Evolutionary conservation across 306 rosid genomes (phyloP).

Genomic region (Purshia tridentata): DNA sequence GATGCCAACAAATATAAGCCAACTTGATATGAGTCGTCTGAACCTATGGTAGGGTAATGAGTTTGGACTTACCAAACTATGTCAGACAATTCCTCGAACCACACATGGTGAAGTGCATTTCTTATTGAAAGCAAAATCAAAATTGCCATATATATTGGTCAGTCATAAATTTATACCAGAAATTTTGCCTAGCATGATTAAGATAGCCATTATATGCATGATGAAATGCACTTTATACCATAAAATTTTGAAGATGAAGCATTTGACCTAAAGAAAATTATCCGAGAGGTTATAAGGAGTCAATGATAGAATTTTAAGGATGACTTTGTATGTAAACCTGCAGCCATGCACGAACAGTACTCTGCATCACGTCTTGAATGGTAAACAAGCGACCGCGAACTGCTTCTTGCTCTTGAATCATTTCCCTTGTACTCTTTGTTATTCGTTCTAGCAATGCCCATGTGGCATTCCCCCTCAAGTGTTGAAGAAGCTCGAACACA

Average conservation of each 20-base stretch:
- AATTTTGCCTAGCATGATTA: neutral
- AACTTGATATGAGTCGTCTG: too few relatives aligned
- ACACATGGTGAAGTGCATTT: neutral
- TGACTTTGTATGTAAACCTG: conserved; percentile 42
- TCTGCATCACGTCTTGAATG: conserved; percentile 79
- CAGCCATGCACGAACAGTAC: conserved; percentile 66
- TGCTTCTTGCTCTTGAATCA: conserved; percentile 77
- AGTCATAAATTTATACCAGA: neutral
- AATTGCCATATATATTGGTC: neutral
- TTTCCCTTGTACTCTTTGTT: conserved; percentile 52
- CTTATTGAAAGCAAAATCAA: neutral
- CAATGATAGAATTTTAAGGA: neutral
- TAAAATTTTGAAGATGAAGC: conserved; percentile 6
- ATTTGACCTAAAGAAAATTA: neutral
- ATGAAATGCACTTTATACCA: neutral
- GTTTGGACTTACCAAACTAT: neutral
- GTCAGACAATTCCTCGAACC: neutral
- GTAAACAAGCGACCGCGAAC: conserved; percentile 68
- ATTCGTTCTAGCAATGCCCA: conserved; percentile 48
- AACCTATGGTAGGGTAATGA: too few relatives aligned
- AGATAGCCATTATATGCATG: neutral
- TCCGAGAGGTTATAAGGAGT: neutral
- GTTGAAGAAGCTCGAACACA: conserved; percentile 68
- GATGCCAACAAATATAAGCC: neutral
- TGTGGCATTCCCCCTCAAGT: conserved; percentile 51